Evolutionary conservation across 371 early-diverging fungal genomes (phyloP).

Genomic region (Saksenaea oblongispora): DNA sequence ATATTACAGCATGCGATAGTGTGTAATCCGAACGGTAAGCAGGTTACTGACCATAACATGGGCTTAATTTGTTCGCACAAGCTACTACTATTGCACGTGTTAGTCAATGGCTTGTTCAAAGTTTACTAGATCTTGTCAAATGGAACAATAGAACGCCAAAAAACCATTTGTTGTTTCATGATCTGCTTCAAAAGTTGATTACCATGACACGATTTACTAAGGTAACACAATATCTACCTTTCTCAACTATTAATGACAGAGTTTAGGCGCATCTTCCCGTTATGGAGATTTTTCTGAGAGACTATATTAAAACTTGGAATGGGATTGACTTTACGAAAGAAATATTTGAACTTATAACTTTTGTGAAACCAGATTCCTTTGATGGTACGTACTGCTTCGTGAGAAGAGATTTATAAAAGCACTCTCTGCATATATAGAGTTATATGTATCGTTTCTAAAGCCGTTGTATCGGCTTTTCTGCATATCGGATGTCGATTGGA

Average conservation of each 20-base stretch:
- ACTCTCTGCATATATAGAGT: conserved; percentile 17
- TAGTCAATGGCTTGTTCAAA: conserved; percentile 49
- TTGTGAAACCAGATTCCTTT: conserved; percentile 44
- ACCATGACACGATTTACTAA: conserved; percentile 45
- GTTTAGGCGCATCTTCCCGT: conserved; percentile 50
- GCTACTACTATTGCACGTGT: conserved; percentile 42
- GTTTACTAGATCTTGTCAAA: conserved; percentile 41
- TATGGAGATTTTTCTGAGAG: conserved; percentile 46
- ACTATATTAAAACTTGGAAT: conserved; percentile 52
- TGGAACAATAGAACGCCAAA: conserved; percentile 38
- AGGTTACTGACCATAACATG: neutral
- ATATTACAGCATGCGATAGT: conserved; percentile 50
- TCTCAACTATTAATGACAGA: neutral
- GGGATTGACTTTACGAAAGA: conserved; percentile 49
- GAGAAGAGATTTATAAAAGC: neutral
- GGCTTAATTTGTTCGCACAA: neutral
- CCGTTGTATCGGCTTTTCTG: conserved; percentile 47
- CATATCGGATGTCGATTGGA: conserved; percentile 51
- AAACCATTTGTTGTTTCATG: conserved; percentile 26
- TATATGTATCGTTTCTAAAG: conserved; percentile 34
- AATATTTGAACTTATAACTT: conserved; percentile 51
- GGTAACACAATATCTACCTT: conserved; percentile 19
- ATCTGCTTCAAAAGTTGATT: conserved; percentile 35
- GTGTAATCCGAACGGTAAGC: conserved; percentile 33
- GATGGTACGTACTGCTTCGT: conserved; percentile 33